phyloP scores from a whole-genome alignment of 805 yeast species.

The Candida incommunis region DNA sequence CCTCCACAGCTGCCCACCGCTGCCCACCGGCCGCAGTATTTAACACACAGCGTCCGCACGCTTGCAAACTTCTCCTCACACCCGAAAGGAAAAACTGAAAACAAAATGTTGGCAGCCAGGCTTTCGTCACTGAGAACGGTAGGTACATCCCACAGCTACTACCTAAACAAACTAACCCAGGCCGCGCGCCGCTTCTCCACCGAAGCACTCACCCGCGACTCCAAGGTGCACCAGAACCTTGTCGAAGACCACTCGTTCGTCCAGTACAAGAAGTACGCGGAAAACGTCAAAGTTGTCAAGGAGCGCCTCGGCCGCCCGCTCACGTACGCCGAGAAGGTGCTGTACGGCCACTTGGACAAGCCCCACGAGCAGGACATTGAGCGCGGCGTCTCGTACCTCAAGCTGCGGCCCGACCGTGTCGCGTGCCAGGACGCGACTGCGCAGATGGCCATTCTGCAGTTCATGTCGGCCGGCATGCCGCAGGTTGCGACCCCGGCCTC shows the following conservation, averaged over 20 bases:
- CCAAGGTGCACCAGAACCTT: constrained; percentile 63
- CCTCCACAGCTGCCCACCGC: too few relatives aligned
- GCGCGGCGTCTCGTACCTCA: constrained; percentile 84
- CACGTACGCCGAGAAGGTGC: constrained; percentile 88
- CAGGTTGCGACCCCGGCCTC: constrained; percentile 90
- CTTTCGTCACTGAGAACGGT: constrained; percentile 4
- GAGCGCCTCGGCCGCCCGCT: constrained; percentile 74
- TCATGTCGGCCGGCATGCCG: constrained; percentile 89
- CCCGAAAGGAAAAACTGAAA: too few relatives aligned
- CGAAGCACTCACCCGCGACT: constrained; percentile 36
- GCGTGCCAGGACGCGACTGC: constrained; percentile 99
- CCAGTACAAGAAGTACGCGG: constrained; percentile 81
- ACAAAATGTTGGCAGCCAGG: constrained; percentile 3
- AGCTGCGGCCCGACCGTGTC: constrained; percentile 93
- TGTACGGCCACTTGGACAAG: constrained; percentile 88
- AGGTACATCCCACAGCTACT: background rate
- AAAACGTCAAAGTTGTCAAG: constrained; percentile 75
- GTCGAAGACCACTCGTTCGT: constrained; percentile 57
- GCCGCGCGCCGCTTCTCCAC: constrained; percentile 8
- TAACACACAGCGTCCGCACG: background rate
- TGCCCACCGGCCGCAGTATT: too few relatives aligned
- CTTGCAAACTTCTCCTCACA: background rate
- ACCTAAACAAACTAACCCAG: constrained; percentile 7
- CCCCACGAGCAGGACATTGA: constrained; percentile 76
- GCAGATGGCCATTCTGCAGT: constrained; percentile 94